These are phyloP conservation scores for Pseudogymnoascus sp. DNA, from an alignment of 2,329 filamentous ascomycete species.

Conservation along the genomic window DNA sequence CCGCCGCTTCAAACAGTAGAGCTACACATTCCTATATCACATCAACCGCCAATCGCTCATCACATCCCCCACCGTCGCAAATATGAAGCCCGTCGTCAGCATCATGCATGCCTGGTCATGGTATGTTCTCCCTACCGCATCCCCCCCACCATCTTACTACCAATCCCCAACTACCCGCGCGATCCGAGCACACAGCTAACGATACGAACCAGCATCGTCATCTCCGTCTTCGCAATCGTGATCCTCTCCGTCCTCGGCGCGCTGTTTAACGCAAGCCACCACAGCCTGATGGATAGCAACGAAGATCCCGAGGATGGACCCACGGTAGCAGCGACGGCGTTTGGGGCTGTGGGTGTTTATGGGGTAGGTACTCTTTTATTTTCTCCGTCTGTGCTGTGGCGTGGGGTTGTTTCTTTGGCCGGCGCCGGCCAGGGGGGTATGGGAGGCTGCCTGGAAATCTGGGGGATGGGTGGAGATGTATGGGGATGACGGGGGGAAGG, in stretches of 20 bases:
- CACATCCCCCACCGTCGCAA: conserved; percentile 28
- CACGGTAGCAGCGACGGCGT: conserved; percentile 76
- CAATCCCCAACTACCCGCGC: neutral
- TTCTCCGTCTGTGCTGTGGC: neutral
- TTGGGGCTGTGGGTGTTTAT: conserved; percentile 82
- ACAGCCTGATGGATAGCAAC: conserved; percentile 70
- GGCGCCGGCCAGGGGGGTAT: neutral
- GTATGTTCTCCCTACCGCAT: conserved; percentile 42
- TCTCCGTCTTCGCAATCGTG: conserved; percentile 57
- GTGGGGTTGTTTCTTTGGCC: neutral
- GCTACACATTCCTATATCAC: neutral
- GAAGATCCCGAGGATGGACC: conserved; percentile 64
- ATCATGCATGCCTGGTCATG: conserved; percentile 91
- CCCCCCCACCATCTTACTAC: conserved; percentile 7
- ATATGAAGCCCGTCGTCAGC: conserved; percentile 86
- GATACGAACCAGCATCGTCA: conserved; percentile 49
- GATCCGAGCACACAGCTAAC: conserved; percentile 6
- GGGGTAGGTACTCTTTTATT: conserved; percentile 50
- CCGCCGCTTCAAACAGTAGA: neutral
- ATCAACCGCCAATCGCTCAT: neutral
- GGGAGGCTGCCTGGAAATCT: neutral
- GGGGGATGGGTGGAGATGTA: neutral
- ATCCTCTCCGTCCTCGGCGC: conserved; percentile 56
- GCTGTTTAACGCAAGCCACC: conserved; percentile 72
- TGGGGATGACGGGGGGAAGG: neutral